phyloP scores from a whole-genome alignment of 2,329 filamentous ascomycete species.

The Xylaria sp. region DNA sequence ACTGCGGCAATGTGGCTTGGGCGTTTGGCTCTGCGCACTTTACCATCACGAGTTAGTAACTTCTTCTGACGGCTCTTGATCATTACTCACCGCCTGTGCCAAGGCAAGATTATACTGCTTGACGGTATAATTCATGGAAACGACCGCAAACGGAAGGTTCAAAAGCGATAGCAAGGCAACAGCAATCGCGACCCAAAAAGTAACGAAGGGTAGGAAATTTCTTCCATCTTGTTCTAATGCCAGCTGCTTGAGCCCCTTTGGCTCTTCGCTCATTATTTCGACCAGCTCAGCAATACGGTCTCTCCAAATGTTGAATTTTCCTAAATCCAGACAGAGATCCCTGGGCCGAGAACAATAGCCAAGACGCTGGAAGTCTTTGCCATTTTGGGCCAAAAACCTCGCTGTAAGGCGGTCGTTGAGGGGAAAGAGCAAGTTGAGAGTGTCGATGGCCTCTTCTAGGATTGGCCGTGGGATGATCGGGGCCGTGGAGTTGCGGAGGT shows the following conservation, averaged over 20 bases:
- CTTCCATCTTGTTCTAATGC: constrained; percentile 30
- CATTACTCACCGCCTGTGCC: constrained; percentile 25
- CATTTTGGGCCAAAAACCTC: constrained; percentile 30
- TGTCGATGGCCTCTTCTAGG: constrained; percentile 42
- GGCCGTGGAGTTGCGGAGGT: constrained; percentile 27
- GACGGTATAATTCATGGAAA: constrained; percentile 31
- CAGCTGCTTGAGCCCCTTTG: constrained; percentile 30
- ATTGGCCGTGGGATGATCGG: constrained; percentile 32
- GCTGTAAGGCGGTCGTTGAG: constrained; percentile 34
- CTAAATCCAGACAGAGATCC: constrained; percentile 29
- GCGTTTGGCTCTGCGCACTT: constrained; percentile 17
- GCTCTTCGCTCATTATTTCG: constrained; percentile 36
- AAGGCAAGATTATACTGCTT: constrained; percentile 33
- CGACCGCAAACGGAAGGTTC: constrained; percentile 26
- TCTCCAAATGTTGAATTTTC: constrained; percentile 30
- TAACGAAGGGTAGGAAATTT: constrained; percentile 31
- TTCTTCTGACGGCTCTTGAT: background rate
- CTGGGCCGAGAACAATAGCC: constrained; percentile 31
- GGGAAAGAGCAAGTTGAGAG: constrained; percentile 41
- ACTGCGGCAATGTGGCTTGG: constrained; percentile 20
- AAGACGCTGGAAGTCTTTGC: constrained; percentile 35
- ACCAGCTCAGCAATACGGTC: constrained; percentile 28
- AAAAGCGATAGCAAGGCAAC: constrained; percentile 27
- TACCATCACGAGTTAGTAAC: background rate
- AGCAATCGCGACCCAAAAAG: constrained; percentile 31